phyloP scores from a whole-genome alignment of 1,139 yeast species.

The Suhomyces maxii region DNA sequence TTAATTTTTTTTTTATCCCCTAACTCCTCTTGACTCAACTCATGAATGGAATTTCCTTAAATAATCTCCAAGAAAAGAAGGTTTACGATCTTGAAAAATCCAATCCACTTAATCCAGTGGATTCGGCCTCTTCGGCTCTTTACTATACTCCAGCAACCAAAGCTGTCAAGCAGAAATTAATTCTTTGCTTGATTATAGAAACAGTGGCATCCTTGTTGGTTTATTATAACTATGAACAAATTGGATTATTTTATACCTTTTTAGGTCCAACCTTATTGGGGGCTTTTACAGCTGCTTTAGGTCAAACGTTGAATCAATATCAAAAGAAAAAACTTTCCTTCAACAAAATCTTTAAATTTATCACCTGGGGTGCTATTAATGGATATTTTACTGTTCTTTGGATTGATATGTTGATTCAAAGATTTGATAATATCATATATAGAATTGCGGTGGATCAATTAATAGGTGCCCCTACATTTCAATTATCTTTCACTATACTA shows the following conservation, averaged over 20 bases:
- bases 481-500: constrained; percentile 48
- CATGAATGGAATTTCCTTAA: constrained; percentile 3
- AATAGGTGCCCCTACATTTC: constrained; percentile 57
- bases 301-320: constrained; percentile 57
- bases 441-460: constrained; percentile 54
- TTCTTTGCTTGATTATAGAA: constrained; percentile 25
- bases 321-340: constrained; percentile 40
- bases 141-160: constrained; percentile 5
- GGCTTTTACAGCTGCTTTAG: constrained; percentile 52
- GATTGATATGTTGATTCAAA: constrained; percentile 49
- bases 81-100: constrained; percentile 13
- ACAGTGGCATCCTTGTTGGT: constrained; percentile 22
- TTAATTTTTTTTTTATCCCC: not conserved
- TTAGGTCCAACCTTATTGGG: constrained; percentile 48
- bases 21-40: not conserved
- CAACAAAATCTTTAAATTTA: constrained; percentile 48
- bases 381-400: constrained; percentile 58
- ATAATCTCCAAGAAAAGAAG: constrained; percentile 10
- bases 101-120: constrained; percentile 9
- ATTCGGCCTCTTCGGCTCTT: constrained; percentile 7
- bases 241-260: constrained; percentile 21
- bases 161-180: constrained; percentile 5
- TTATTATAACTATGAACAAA: constrained; percentile 29
- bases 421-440: constrained; percentile 32
- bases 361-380: constrained; percentile 62